Percentiles rank a stretch among this genome's conserved stretches.
phyloP scores from a whole-genome alignment of 768 basidiomycete species.

The Mycena rosella region DNA sequence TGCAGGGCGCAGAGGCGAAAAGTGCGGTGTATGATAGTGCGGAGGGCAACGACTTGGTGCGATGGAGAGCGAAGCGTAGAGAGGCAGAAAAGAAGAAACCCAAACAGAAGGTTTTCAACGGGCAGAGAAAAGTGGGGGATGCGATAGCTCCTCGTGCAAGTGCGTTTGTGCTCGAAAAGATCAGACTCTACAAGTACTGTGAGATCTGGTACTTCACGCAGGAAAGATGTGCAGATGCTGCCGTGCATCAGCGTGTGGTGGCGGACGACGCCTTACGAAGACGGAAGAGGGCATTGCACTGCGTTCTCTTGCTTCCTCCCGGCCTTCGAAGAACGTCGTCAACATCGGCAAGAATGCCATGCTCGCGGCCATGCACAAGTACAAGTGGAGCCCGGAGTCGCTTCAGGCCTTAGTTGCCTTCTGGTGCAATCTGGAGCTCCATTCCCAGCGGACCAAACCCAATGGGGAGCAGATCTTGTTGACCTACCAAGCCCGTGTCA shows the following conservation, averaged over 20 bases:
- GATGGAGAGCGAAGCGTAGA: too few species aligned
- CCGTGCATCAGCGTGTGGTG: neutral
- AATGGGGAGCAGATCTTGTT: constrained; percentile 1
- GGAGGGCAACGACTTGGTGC: too few species aligned
- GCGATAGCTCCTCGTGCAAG: neutral
- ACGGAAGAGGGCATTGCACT: neutral
- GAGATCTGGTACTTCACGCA: constrained; percentile 7
- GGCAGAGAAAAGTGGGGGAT: neutral
- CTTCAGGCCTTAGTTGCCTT: too few species aligned
- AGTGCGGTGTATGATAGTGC: too few species aligned
- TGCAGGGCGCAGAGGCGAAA: too few species aligned
- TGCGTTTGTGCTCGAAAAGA: neutral
- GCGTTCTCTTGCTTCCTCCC: neutral
- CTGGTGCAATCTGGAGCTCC: too few species aligned
- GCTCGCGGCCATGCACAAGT: too few species aligned
- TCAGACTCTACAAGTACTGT: neutral
- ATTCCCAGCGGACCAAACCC: neutral
- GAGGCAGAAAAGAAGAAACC: constrained; percentile 7
- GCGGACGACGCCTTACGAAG: too few species aligned
- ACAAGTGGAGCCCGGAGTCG: too few species aligned
- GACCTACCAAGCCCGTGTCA: neutral
- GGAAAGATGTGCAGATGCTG: constrained; percentile 6
- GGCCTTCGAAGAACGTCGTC: neutral
- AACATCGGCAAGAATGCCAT: neutral
- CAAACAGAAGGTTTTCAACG: neutral